These are phyloP conservation scores for Ganoderma sp. DNA, from an alignment of 1,284 basidiomycete genomes.

Conservation along the genomic window DNA sequence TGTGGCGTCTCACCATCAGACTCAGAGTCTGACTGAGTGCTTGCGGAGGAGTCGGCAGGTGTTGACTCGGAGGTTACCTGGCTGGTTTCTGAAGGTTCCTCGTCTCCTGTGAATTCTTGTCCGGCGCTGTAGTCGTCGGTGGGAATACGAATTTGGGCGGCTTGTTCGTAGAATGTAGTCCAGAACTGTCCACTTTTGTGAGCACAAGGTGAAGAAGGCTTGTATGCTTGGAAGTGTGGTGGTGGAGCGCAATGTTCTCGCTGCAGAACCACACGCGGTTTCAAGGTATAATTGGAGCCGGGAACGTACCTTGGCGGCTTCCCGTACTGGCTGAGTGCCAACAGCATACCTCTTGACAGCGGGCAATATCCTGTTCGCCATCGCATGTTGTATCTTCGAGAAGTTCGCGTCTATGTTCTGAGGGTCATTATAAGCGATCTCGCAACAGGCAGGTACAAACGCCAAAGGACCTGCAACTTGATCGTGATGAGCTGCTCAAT, in stretches of 20 bases:
- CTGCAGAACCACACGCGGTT: not conserved
- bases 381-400: slow-evolving; percentile 86
- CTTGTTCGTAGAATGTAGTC: slow-evolving; percentile 94
- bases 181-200: slow-evolving; percentile 69
- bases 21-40: slow-evolving; percentile 38
- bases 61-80: slow-evolving; percentile 18
- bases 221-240: not conserved
- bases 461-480: slow-evolving; percentile 67
- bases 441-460: not conserved
- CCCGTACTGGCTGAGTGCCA: slow-evolving; percentile 85
- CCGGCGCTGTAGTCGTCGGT: slow-evolving; percentile 67
- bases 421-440: slow-evolving; percentile 9
- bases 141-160: slow-evolving; percentile 84
- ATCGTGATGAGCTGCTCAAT: slow-evolving; percentile 96
- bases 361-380: slow-evolving; percentile 83
- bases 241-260: not conserved
- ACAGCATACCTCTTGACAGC: slow-evolving; percentile 89
- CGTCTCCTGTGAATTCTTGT: slow-evolving; percentile 53
- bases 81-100: slow-evolving; percentile 29
- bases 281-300: slow-evolving; percentile 4
- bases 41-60: slow-evolving; percentile 31
- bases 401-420: slow-evolving; percentile 96
- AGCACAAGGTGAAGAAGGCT: not conserved
- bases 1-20: slow-evolving; percentile 30
- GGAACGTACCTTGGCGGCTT: slow-evolving; percentile 78